Evolutionary conservation across 2,329 filamentous ascomycete genomes (phyloP), one percentile per base, ranked within the genome.

Genomic region (Arthrobotrys megalospora): DNA sequence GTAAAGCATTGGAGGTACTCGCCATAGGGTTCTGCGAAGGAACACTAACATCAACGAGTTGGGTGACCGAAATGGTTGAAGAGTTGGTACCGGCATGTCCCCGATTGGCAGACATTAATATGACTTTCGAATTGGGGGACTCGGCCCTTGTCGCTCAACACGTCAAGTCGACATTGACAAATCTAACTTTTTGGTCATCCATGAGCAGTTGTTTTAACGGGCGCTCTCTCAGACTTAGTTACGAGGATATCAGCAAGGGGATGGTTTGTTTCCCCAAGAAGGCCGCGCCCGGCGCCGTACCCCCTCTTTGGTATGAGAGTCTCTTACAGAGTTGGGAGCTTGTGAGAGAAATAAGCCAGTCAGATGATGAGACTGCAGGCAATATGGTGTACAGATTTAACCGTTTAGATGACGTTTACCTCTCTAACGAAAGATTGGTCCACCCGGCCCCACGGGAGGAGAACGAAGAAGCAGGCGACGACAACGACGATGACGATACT

Each of bases 21-120:
- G 66, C 66, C 2, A 68, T 77, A 34, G n/a, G 66, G 14, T 77
- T 70, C 36, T 70, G 73, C 45, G 73, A 77, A 24, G 73, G 66
- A 2, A 34, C 21, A 1, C 1, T 41, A 1, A 60, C 55, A 43
- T 60, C 55, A 10, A 66, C 48, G 4, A 60, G 73, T n/a, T 77
- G 52, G 47, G 19, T 77, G 3, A 65, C 58, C 6, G 65, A 77
- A 6, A 64, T 77, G 50, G 19, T 66, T 14, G 60, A 77, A 38
- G 45, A 66, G 11, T 60, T 77, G 11, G 65, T 71, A 6, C 55
- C 66, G 1, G 48, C 36, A 3, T 77, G 58, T 43, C 24, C 50
- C 5, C 41, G 38, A 10, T 43, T 77, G 14, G 48, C 65, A 11
- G 69, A 67, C 3, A 60, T 77, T 19, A 48, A 66, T 21, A 58